These are phyloP conservation scores for Wallemia mellicola DNA, from an alignment of 1,284 basidiomycete species.

Conservation along the genomic window DNA sequence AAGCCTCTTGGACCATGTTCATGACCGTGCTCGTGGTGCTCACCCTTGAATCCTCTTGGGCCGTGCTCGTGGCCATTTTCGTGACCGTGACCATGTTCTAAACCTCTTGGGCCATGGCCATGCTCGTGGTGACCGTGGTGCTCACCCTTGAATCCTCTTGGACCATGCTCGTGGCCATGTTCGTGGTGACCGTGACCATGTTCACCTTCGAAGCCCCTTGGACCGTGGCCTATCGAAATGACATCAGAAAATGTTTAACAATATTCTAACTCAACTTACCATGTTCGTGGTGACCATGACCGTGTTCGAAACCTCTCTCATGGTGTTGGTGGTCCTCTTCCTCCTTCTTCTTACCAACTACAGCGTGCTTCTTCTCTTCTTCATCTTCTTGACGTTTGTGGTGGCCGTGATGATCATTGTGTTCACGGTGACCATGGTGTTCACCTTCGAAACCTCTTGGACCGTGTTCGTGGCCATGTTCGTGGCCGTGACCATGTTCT, in stretches of 20 bases:
- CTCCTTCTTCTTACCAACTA: not conserved
- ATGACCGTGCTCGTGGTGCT: too few species aligned
- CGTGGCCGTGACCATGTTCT: not conserved
- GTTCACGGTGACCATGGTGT: too few species aligned
- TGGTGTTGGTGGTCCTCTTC: not conserved
- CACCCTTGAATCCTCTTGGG: too few species aligned
- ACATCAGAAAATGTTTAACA: too few species aligned
- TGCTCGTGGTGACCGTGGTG: not conserved
- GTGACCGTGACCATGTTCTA: not conserved
- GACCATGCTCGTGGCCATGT: not conserved
- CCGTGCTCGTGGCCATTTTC: too few species aligned
- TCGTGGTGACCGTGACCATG: not conserved
- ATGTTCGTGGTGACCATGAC: not conserved
- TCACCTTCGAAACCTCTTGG: too few species aligned
- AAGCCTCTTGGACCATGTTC: not conserved
- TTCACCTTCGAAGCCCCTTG: not conserved
- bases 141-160: not conserved
- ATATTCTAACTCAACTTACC: not conserved
- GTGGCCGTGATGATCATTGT: not conserved
- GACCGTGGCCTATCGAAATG: too few species aligned
- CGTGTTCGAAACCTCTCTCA: not conserved
- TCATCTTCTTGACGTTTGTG: not conserved
- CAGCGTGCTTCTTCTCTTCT: not conserved
- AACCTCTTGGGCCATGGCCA: not conserved
- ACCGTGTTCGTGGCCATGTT: too few species aligned